Conservation (phyloP, 768 basidiomycete genomes). For the Cystofilobasidium capitatum region DNA sequence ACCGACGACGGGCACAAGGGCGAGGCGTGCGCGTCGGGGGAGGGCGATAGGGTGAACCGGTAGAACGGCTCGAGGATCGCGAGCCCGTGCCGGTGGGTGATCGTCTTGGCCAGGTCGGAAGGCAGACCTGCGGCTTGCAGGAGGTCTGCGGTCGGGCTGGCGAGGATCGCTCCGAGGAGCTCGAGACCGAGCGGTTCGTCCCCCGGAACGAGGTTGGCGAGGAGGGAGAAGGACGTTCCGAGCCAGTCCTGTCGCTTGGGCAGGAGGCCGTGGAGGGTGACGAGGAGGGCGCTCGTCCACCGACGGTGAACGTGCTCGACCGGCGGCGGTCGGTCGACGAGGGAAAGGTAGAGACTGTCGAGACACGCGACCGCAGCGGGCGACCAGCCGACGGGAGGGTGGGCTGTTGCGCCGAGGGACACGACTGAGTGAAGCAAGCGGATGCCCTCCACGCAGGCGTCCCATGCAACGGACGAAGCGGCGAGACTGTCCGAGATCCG, state of each 20-base stretch:
- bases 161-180: slow-evolving; percentile 39
- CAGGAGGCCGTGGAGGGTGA: slow-evolving; percentile 50
- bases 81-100: slow-evolving; percentile 33
- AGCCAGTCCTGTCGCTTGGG: slow-evolving; percentile 54
- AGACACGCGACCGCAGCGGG: neutral
- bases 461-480: neutral
- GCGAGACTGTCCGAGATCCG: neutral
- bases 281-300: slow-evolving; percentile 51
- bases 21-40: slow-evolving; percentile 44
- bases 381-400: neutral
- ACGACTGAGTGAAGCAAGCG: neutral
- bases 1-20: slow-evolving; percentile 48
- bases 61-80: slow-evolving; percentile 38
- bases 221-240: slow-evolving; percentile 54
- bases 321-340: neutral
- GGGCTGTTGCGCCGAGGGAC: neutral
- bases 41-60: slow-evolving; percentile 42
- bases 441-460: neutral
- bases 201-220: slow-evolving; percentile 55
- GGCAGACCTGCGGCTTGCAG: neutral
- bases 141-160: neutral
- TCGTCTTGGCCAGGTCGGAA: neutral
- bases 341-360: neutral
- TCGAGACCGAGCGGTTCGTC: slow-evolving; percentile 56
- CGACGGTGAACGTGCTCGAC: slow-evolving; percentile 42